Evolutionary conservation across 2,329 filamentous ascomycete species (phyloP).

Genomic region (Penicillium sp.): DNA sequence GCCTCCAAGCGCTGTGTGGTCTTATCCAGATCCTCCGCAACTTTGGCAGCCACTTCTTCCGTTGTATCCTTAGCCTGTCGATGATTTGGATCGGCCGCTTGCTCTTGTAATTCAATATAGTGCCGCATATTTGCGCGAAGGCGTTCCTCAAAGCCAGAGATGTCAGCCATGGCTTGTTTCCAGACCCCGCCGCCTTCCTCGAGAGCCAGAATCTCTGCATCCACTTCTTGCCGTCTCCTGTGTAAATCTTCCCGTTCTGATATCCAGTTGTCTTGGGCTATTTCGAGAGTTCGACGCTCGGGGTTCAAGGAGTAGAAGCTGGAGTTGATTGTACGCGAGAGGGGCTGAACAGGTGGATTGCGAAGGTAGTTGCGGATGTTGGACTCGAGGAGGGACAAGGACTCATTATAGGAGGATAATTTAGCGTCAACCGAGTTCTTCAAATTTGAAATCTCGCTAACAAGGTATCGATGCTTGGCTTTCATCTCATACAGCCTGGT

Average conservation of each 20-base stretch:
- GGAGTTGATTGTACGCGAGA: constrained; percentile 30
- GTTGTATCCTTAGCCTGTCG: constrained; percentile 17
- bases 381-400: constrained; percentile 54
- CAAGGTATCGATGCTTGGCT: constrained; percentile 52
- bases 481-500: constrained; percentile 56
- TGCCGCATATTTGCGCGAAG: constrained; percentile 34
- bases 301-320: constrained; percentile 54
- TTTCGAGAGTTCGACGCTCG: constrained; percentile 57
- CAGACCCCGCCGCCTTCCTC: constrained; percentile 59
- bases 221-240: constrained; percentile 46
- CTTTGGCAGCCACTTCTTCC: constrained; percentile 25
- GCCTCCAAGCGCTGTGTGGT: constrained; percentile 49
- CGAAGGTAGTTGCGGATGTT: constrained; percentile 55
- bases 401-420: constrained; percentile 57
- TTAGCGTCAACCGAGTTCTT: constrained; percentile 59
- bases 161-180: constrained; percentile 53
- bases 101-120: constrained; percentile 26
- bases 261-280: constrained; percentile 58
- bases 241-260: constrained; percentile 48
- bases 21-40: constrained; percentile 48
- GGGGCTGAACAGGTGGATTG: constrained; percentile 44
- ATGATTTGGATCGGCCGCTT: constrained; percentile 12
- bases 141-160: constrained; percentile 51
- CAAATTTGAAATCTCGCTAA: constrained; percentile 51
- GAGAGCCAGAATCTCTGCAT: constrained; percentile 56